Evolutionary conservation across 2,329 filamentous ascomycete species (phyloP), one percentile per base, ranked within the genome.

Genomic region (Fusarium chlamydosporum): DNA sequence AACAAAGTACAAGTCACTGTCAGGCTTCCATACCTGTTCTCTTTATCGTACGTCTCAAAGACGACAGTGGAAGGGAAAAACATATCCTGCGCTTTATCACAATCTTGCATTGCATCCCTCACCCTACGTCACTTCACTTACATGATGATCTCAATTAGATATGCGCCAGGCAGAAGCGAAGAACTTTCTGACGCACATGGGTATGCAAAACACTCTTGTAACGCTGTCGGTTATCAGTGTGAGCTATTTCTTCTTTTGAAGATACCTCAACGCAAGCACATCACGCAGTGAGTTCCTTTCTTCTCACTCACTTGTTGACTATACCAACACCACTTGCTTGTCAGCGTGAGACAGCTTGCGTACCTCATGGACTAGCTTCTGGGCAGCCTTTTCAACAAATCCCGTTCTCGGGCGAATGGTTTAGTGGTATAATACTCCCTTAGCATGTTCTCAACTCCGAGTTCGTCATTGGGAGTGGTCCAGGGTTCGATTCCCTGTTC

Each of bases 361-460:
- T 6, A 23, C 37, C 60, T 65, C 62, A 59, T 65, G n/a, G 4
- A 23, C 9, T 16, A 10, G 18, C 23, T 57, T 67, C 51, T 4
- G 37, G 1, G 0, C 0, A 0, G 0, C 1, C 6, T 0, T 11
- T 8, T 40, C 15, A 57, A n/a, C 7, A 45, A 23, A 46, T 26
- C 6, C 35, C 57, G 58, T 57, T 63, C 56, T 31, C 33, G 65
- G 65, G 65, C 65, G 65, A 67, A 67, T 68, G 65, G 65, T 68
- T 68, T 68, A 68, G 65, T 68, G 65, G 65, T 67, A 67, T 67
- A 67, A 67, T 67, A 67, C 63, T 67, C 64, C 64, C 64, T 67
- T 67, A 67, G 65, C 65, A 67, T 31, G 23, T 23, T 23, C 23
- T 23, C 23, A 23, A 23, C 23, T 23, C 23, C 23, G 23, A 58